Base-by-base conservation (phyloP, 345 rosid species). In the Draba incana region DNA sequence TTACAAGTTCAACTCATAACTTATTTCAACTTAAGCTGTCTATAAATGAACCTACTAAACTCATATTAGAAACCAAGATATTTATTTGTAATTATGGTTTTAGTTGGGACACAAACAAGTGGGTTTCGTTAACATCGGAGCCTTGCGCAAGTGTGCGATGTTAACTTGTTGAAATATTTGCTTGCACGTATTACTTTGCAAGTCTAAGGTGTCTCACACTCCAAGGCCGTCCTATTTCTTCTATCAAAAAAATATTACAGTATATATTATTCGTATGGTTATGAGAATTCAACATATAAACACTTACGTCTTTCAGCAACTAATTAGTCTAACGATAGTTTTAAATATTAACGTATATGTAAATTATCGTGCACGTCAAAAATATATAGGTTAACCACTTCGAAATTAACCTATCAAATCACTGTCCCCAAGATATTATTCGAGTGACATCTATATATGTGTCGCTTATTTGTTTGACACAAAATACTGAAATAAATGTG, bases 101-200 rank as follows among this genome's bases (percentile, higher is more conserved):
- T 39, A 28, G 59, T 41, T 48, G 8, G 2, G 38, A 23, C 47
- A 55, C 27, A 37, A 45, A 64, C 70, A 72, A 73, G 67, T 66
- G 62, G 71, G 66, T 25, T n/a, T 65, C 9, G 54, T 16, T 72
- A 30, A 42, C 43, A 39, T 64, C 65, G 60, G 60, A 71, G 76
- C 52, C 42, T 71, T 62, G 50, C 63, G 63, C 49, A 56, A 72
- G 70, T 72, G 60, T 57, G 28, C 45, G 57, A 46, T 16, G 57
- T 64, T 57, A 72, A 28, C 59, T 64, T 57, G 37, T 57, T 58
- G 64, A 56, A 63, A 65, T 66, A 57, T 58, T 66, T 66, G 60
- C 67, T 66, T 66, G 52, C 72, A 65, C 77, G 77, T 51, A 65
- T 72, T 42, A 59, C 45, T 27, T 46, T 20, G 70, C 52, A 3